phyloP scores from a whole-genome alignment of 1,139 yeast genomes.

The Hyphopichia fennica region DNA sequence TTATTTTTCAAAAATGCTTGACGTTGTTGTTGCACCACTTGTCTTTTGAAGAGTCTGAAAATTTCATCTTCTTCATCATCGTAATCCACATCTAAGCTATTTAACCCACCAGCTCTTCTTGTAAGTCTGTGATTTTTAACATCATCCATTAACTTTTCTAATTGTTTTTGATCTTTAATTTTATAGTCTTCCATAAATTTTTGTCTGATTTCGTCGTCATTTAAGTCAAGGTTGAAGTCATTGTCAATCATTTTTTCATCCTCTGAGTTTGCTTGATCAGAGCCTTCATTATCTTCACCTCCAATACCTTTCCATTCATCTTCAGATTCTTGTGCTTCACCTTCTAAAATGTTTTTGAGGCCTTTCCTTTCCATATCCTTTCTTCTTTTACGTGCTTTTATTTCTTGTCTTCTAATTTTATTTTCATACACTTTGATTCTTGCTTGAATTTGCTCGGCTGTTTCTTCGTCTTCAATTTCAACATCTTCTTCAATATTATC shows the following conservation, averaged over 20 bases:
- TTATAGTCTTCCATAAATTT: slow-evolving; percentile 68
- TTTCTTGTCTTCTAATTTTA: slow-evolving; percentile 39
- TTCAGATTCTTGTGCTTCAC: slow-evolving; percentile 94
- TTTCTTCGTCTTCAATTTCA: slow-evolving; percentile 21
- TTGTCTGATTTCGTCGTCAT: slow-evolving; percentile 60
- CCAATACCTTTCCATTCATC: slow-evolving; percentile 95
- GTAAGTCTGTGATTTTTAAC: slow-evolving; percentile 80
- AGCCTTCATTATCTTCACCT: slow-evolving; percentile 72
- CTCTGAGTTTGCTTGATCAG: slow-evolving; percentile 69
- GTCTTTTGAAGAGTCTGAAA: slow-evolving; percentile 49
- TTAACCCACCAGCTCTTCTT: slow-evolving; percentile 54
- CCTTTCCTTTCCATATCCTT: slow-evolving; percentile 54
- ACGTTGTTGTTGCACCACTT: slow-evolving; percentile 56
- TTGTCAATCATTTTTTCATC: slow-evolving; percentile 85
- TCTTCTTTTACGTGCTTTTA: slow-evolving; percentile 38
- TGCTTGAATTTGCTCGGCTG: slow-evolving; percentile 27
- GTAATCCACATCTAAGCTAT: slow-evolving; percentile 63
- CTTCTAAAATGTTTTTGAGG: slow-evolving; percentile 58
- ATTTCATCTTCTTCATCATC: slow-evolving; percentile 68
- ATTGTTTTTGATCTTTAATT: slow-evolving; percentile 65
- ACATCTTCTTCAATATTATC: slow-evolving; percentile 16
- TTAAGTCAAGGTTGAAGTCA: slow-evolving; percentile 55
- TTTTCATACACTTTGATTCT: slow-evolving; percentile 37
- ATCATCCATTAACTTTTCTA: slow-evolving; percentile 77
- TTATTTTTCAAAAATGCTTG: slow-evolving; percentile 56